Conservation (phyloP, 2,329 filamentous ascomycete genomes). For the Sclerotinia glacialis region DNA sequence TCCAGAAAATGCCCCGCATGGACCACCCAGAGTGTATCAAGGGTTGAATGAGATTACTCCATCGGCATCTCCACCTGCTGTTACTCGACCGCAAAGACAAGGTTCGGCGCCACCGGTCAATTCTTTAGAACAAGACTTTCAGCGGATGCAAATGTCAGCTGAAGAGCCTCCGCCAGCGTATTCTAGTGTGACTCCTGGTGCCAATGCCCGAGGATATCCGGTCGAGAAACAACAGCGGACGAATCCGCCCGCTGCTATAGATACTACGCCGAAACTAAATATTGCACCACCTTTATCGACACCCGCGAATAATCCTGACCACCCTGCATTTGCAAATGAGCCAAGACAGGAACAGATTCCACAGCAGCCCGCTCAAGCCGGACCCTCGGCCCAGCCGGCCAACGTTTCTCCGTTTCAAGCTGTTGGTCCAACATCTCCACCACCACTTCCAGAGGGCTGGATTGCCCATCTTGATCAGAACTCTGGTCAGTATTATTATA, state of each 20-base stretch:
- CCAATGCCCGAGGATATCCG: constrained; percentile 59
- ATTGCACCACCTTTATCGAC: constrained; percentile 42
- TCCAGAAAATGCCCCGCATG: constrained; percentile 81
- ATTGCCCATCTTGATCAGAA: constrained; percentile 94
- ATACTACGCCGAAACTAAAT: constrained; percentile 36
- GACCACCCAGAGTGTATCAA: constrained; percentile 88
- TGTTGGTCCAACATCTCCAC: constrained; percentile 74
- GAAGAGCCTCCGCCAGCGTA: constrained; percentile 95
- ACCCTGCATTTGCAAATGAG: constrained; percentile 92
- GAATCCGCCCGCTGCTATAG: constrained; percentile 34
- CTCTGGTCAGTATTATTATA: constrained; percentile 98
- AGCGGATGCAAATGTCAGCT: constrained; percentile 68
- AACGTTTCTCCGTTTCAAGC: constrained; percentile 44
- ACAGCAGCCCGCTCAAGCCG: constrained; percentile 32
- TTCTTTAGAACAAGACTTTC: constrained; percentile 82
- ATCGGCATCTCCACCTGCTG: constrained; percentile 43
- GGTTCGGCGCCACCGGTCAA: constrained; percentile 54
- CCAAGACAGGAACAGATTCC: constrained; percentile 46
- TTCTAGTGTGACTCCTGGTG: constrained; percentile 65
- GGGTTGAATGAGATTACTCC: constrained; percentile 66
- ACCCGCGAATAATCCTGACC: constrained; percentile 56
- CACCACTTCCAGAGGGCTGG: constrained; percentile 94
- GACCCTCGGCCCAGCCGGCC: constrained; percentile 35
- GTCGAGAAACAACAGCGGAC: constrained; percentile 61
- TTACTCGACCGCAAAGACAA: constrained; percentile 40